Base-by-base conservation (phyloP, 305 asterid species). In the Fraxinus nigra region DNA sequence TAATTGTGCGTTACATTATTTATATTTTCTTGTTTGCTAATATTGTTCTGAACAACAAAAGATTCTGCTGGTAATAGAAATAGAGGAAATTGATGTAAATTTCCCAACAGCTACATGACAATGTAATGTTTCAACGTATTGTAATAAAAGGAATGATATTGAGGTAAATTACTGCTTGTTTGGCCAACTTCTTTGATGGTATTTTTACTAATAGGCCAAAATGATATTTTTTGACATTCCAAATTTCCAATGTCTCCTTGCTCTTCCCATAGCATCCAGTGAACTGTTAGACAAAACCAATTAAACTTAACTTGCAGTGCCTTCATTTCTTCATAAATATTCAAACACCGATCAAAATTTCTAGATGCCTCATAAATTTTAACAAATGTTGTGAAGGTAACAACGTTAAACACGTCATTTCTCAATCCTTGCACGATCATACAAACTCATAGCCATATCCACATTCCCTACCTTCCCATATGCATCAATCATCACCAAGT, bases 231-330 rank as follows among this genome's bases (percentile, higher is more conserved):
- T 94, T 0, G n/a, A 92, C 95, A 82, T 96, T 94, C 97, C 97
- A 93, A 0, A n/a, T n/a, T n/a, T n/a, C n/a, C n/a, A n/a, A n/a
- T 98, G 98, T 87, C 98, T 91, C 89, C 85, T 96, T 35, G 98
- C 98, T 85, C 93, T 90, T 37, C 98, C 98, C 98, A 94, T 95
- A 43, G 94, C 98, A 88, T 91, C 98, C 92, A 96, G 82, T 86
- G 93, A 89, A 16, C 87, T 83, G 76, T 96, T 96, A 80, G 90
- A 96, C 65, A 91, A 87, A 35, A 88, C 28, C 79, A 85, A 83
- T 84, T 94, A 69, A 92, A 91, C 87, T 72, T 92, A 43, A 94
- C 86, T 9, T 89, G 83, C 2, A 96, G 89, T 0, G 91, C 94
- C 90, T 94, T 96, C 98, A 96, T 93, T 63, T 94, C 99, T 88